Conservation (phyloP, 768 basidiomycete genomes). For the Collybia sp. region DNA sequence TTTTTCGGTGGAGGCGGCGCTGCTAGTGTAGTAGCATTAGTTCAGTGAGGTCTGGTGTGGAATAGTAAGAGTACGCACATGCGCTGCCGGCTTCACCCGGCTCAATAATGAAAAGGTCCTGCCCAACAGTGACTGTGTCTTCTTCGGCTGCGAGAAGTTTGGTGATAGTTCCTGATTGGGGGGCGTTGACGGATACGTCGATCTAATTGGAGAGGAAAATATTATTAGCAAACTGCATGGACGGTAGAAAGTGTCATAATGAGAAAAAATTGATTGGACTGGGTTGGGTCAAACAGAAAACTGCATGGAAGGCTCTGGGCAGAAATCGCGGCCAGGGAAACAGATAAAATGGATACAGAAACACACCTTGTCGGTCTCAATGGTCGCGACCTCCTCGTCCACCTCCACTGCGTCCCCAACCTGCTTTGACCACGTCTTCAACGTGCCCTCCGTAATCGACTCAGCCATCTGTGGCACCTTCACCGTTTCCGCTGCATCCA, state of each 20-base stretch:
- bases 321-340: background rate
- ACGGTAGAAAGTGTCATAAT: too few species aligned
- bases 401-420: constrained; percentile 85
- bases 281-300: too few species aligned
- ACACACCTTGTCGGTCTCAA: constrained; percentile 96
- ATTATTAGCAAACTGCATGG: background rate
- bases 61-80: too few species aligned
- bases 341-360: background rate
- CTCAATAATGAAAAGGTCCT: constrained; percentile 91
- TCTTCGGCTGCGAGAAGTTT: constrained; percentile 88
- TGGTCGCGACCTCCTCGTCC: constrained; percentile 96
- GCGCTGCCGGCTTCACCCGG: constrained; percentile 54
- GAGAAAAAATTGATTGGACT: too few species aligned
- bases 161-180: constrained; percentile 80
- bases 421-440: constrained; percentile 93
- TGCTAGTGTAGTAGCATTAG: constrained; percentile 10
- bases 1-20: constrained; percentile 26
- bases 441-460: constrained; percentile 95
- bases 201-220: constrained; percentile 56
- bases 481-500: constrained; percentile 69
- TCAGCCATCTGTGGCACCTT: constrained; percentile 98
- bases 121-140: constrained; percentile 90
- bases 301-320: too few species aligned
- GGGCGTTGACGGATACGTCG: constrained; percentile 95
- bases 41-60: background rate